Conservation (phyloP, 2,329 filamentous ascomycete species). For the Cladosporium sp. region DNA sequence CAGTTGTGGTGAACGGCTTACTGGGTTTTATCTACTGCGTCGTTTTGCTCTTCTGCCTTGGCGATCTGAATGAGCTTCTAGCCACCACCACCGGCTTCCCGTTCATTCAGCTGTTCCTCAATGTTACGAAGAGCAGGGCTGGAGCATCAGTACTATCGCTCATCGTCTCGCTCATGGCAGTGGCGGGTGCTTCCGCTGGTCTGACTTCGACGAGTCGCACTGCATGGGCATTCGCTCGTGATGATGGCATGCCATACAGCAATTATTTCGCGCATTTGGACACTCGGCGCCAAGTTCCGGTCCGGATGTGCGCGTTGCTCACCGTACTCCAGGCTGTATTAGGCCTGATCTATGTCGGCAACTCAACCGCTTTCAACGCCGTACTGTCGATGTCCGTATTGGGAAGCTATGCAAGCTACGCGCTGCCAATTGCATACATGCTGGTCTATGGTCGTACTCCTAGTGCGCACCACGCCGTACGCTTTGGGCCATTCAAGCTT, state of each 20-base stretch:
- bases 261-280: conserved; percentile 34
- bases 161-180: conserved; percentile 29
- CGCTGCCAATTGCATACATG: conserved; percentile 52
- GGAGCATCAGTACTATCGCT: conserved; percentile 30
- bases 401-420: conserved; percentile 52
- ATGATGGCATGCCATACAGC: conserved; percentile 15
- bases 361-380: conserved; percentile 45
- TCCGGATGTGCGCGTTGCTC: conserved; percentile 40
- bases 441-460: conserved; percentile 30
- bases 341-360: conserved; percentile 47
- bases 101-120: conserved; percentile 35
- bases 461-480: neutral
- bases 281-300: conserved; percentile 34
- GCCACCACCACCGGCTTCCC: conserved; percentile 26
- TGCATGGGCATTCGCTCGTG: conserved; percentile 27
- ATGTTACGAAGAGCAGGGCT: conserved; percentile 28
- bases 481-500: conserved; percentile 28
- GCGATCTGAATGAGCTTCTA: conserved; percentile 20
- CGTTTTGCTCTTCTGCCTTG: conserved; percentile 33
- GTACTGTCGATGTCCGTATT: conserved; percentile 55
- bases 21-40: conserved; percentile 24
- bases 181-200: conserved; percentile 35
- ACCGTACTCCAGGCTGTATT: conserved; percentile 47
- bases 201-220: conserved; percentile 36
- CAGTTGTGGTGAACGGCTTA: conserved; percentile 17